phyloP scores from a whole-genome alignment of 495 filamentous ascomycete genomes.

The Xylaria bambusicola region DNA sequence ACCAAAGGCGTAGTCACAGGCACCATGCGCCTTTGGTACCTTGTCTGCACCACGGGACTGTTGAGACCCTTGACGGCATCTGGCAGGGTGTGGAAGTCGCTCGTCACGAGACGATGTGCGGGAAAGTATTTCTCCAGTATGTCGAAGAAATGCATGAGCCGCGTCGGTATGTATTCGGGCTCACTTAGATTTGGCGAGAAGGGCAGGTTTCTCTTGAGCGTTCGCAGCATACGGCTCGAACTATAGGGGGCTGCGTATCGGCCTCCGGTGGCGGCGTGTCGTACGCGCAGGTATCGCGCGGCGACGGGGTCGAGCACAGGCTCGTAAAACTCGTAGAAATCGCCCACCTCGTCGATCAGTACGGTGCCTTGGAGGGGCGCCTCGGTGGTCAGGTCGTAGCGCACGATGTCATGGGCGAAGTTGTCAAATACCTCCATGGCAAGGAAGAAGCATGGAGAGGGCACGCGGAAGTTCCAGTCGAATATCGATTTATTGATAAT shows the following conservation, averaged over 20 bases:
- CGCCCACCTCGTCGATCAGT: slow-evolving; percentile 79
- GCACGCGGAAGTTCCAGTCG: slow-evolving; percentile 83
- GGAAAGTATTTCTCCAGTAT: slow-evolving; percentile 85
- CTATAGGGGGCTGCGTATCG: slow-evolving; percentile 54
- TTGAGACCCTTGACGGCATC: slow-evolving; percentile 81
- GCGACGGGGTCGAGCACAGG: slow-evolving; percentile 79
- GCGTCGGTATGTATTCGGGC: slow-evolving; percentile 92
- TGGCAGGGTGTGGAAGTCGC: slow-evolving; percentile 86
- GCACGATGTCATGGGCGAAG: slow-evolving; percentile 91
- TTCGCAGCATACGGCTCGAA: slow-evolving; percentile 57
- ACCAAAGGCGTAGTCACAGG: slow-evolving; percentile 91
- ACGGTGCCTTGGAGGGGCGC: slow-evolving; percentile 82
- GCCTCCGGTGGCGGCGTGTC: slow-evolving; percentile 59
- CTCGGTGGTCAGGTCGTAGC: slow-evolving; percentile 77
- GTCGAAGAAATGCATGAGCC: slow-evolving; percentile 95
- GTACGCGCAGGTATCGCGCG: slow-evolving; percentile 75
- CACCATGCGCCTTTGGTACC: slow-evolving; percentile 81
- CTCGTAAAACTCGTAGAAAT: slow-evolving; percentile 92
- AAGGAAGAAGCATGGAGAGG: slow-evolving; percentile 93
- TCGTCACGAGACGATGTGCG: slow-evolving; percentile 80
- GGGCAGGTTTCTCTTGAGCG: slow-evolving; percentile 61
- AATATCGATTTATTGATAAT: slow-evolving; percentile 96
- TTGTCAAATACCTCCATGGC: slow-evolving; percentile 99
- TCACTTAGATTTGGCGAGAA: slow-evolving; percentile 70
- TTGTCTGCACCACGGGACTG: slow-evolving; percentile 93